A percentile compares a stretch with the other conserved stretches of the same genome.
Conservation (phyloP, 2,329 filamentous ascomycete genomes). For the Aspergillus novofumigatus region DNA sequence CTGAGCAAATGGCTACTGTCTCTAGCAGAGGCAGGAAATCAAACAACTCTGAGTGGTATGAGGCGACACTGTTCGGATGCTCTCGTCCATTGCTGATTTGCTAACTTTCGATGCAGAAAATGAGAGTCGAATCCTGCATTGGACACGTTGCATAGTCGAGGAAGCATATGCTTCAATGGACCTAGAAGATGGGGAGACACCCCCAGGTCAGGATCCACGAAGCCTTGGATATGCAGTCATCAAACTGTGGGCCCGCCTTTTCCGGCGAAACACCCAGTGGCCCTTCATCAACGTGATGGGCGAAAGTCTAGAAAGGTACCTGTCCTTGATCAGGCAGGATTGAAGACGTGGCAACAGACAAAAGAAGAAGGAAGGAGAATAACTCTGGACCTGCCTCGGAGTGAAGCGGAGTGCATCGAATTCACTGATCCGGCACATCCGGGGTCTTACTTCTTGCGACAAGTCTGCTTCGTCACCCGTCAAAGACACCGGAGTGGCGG, state of each 20-base stretch:
- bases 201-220: slow-evolving; percentile 21
- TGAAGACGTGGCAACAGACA: slow-evolving; percentile 1
- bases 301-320: slow-evolving; percentile 27
- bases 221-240: slow-evolving; percentile 28
- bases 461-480: background rate
- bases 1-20: slow-evolving; percentile 45
- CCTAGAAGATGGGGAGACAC: slow-evolving; percentile 20
- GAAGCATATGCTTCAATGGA: slow-evolving; percentile 32
- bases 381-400: background rate
- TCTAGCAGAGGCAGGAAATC: slow-evolving; percentile 21
- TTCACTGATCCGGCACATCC: background rate
- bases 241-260: slow-evolving; percentile 29
- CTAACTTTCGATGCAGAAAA: slow-evolving; percentile 19
- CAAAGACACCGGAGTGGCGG: background rate
- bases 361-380: background rate
- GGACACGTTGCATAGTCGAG: slow-evolving; percentile 30
- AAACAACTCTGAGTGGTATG: slow-evolving; percentile 27
- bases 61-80: background rate
- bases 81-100: too few species aligned
- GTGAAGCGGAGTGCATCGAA: background rate
- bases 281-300: slow-evolving; percentile 31
- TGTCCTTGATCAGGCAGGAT: slow-evolving; percentile 19
- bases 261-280: slow-evolving; percentile 31
- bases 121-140: slow-evolving; percentile 28
- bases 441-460: background rate